Evolutionary conservation across 192 early-diverging fungal species (phyloP), one percentile per base, ranked within the genome.

Genomic region (Rhizophagus clarus): DNA sequence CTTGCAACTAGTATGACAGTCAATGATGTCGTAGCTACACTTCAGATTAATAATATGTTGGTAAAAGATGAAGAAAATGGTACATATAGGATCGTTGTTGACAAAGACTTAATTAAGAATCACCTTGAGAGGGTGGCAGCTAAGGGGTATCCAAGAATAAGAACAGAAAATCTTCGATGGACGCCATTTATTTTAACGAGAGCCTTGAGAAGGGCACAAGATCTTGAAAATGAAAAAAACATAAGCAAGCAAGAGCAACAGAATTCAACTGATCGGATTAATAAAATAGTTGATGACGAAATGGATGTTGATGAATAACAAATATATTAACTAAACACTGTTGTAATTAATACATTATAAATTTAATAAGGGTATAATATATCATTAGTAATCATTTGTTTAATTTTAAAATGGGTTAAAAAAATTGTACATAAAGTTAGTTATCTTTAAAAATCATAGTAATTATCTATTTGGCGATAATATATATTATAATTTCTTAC

Each of bases 1-100:
- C 62, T 79, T 24, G 64, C 83, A 66, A 97, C 96, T 12, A 88
- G 93, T 20, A 93, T 98, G 88, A 91, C 91, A 0, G 76, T 88
- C 17, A 92, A 97, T 77, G 97, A 98, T 83, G 87, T 98, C 69
- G 87, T 97, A 24, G 88, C 91, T 11, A 93, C 94, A 0, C 85
- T 98, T 40, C 89, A 94, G 78, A 76, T 82, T 0, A 89, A 88
- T 72, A 70, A 83, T 67, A 89, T 90, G 87, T 68, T 90, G 78
- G 84, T 29, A 37, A 82, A n/a, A 83, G 82, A 82, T 74, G 66
- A 72, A 80, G 56, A 37, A 79, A 82, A 26, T 79, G 82, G 26
- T 61, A 83, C 45, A 61, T 80, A 32, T 76, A 81, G 31, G 61
- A 79, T 94, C 37, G 79, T 85, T 6, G 86, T 89, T 10, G 87